Evolutionary conservation across 352 stramenopile species (phyloP).

Genomic region (Plasmopara viticola): DNA sequence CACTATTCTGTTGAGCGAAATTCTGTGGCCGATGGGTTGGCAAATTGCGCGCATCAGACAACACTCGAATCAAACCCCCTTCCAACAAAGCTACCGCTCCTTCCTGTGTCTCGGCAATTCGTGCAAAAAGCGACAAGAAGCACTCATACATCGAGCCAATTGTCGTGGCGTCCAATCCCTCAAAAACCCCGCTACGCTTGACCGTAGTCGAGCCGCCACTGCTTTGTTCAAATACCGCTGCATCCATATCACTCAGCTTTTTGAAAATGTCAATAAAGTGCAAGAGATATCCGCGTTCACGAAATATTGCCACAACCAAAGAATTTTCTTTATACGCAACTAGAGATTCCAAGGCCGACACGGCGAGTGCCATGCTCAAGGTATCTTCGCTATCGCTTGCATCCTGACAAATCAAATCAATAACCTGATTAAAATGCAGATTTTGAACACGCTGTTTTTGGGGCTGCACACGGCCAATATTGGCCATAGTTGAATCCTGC

Average conservation of each 20-base stretch:
- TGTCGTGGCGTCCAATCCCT: conserved; percentile 52
- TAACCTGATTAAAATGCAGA: conserved; percentile 46
- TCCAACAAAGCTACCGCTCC: conserved; percentile 64
- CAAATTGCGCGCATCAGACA: conserved; percentile 54
- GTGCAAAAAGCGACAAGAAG: conserved; percentile 73
- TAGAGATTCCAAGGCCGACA: conserved; percentile 65
- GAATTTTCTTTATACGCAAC: conserved; percentile 42
- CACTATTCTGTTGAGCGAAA: conserved; percentile 34
- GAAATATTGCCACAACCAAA: conserved; percentile 49
- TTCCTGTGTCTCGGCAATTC: conserved; percentile 51
- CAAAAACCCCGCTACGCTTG: conserved; percentile 37
- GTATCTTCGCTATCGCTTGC: conserved; percentile 72
- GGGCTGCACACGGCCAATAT: conserved; percentile 11
- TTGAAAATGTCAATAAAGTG: conserved; percentile 79
- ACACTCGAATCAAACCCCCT: conserved; percentile 59
- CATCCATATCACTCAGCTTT: conserved; percentile 66
- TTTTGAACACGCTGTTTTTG: conserved; percentile 28
- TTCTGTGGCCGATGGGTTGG: conserved; percentile 64
- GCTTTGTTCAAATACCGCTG: conserved; percentile 39
- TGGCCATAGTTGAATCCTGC: conserved; percentile 13
- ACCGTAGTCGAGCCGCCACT: conserved; percentile 26
- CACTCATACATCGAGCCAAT: conserved; percentile 80
- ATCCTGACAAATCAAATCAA: conserved; percentile 68
- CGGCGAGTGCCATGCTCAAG: conserved; percentile 73
- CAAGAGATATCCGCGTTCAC: conserved; percentile 70